Evolutionary conservation across 116 monocot species (phyloP).

Genomic region (Trichopus zeylanicus): DNA sequence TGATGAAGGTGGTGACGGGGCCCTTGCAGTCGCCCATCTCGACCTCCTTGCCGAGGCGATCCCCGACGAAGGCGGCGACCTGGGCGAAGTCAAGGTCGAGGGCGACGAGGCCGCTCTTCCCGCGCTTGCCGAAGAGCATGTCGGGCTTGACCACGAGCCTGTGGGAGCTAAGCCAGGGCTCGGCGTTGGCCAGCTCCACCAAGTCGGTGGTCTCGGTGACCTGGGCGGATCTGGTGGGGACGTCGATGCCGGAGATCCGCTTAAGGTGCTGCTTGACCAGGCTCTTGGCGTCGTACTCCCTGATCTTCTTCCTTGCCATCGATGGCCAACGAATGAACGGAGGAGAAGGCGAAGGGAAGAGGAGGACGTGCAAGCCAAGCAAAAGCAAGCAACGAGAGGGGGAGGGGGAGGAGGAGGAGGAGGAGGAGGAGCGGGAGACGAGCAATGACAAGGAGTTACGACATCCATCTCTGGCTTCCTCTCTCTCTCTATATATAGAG

Average conservation of each 20-base stretch:
- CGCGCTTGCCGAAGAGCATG: slow-evolving; percentile 77
- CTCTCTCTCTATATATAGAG: no score
- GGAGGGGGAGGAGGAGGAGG: no score
- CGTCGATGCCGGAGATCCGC: slow-evolving; percentile 73
- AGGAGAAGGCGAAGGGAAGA: neutral
- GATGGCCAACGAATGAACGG: neutral
- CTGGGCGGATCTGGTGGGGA: slow-evolving; percentile 81
- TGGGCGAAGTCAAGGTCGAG: slow-evolving; percentile 48
- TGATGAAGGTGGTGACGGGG: slow-evolving; percentile 57
- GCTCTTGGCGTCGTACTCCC: slow-evolving; percentile 94
- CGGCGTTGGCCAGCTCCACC: slow-evolving; percentile 22
- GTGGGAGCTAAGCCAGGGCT: slow-evolving; percentile 53
- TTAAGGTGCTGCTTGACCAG: slow-evolving; percentile 87
- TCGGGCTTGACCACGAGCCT: slow-evolving; percentile 73
- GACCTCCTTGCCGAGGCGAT: slow-evolving; percentile 53
- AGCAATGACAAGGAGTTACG: no score
- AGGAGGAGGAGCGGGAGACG: no score
- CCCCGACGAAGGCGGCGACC: slow-evolving; percentile 44
- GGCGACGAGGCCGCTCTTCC: slow-evolving; percentile 67
- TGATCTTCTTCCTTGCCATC: slow-evolving; percentile 99
- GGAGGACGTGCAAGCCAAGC: no score
- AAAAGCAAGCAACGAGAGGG: no score
- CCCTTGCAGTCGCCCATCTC: slow-evolving; percentile 68
- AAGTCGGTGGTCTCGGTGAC: slow-evolving; percentile 56
- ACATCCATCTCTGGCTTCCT: no score